A percentile compares a stretch with the other conserved stretches of the same genome.
Evolutionary conservation across 805 yeast genomes (phyloP).

Genomic region (Candida ponderosae): DNA sequence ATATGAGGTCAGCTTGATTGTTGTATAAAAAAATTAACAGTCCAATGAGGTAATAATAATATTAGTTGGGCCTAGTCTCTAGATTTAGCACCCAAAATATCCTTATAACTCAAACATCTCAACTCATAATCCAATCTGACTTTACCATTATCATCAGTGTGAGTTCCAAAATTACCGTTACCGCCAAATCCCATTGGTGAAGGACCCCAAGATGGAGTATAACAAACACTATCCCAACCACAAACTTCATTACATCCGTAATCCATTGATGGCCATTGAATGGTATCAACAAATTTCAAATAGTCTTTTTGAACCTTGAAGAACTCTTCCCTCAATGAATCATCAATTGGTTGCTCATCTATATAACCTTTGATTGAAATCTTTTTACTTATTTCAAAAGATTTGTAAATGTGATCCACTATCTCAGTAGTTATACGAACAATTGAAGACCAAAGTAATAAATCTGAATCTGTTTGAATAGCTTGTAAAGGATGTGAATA

Average conservation of each 20-base stretch:
- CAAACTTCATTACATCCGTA: slow-evolving; percentile 36
- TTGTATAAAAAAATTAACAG: too few species aligned
- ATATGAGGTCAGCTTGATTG: too few species aligned
- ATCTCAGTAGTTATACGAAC: slow-evolving; percentile 32
- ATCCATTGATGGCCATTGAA: slow-evolving; percentile 34
- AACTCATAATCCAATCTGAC: slow-evolving; percentile 14
- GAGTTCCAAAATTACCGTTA: slow-evolving; percentile 13
- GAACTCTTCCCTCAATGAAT: slow-evolving; percentile 9
- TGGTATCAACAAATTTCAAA: slow-evolving; percentile 15
- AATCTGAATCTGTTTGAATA: slow-evolving; percentile 33
- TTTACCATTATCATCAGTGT: slow-evolving; percentile 14
- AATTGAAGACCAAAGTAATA: slow-evolving; percentile 41
- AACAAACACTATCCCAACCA: slow-evolving; percentile 41
- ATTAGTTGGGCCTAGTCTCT: too few species aligned
- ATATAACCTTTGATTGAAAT: slow-evolving; percentile 18
- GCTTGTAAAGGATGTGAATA: slow-evolving; percentile 36
- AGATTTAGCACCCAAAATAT: too few species aligned
- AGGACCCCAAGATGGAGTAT: slow-evolving; percentile 57
- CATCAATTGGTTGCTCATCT: slow-evolving; percentile 3
- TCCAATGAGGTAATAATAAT: too few species aligned
- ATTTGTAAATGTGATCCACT: slow-evolving; percentile 26
- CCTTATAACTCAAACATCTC: slow-evolving; percentile 12
- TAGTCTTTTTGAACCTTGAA: slow-evolving; percentile 1
- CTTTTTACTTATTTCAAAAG: slow-evolving; percentile 23
- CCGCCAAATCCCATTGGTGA: slow-evolving; percentile 38